A percentile compares a stretch with the other conserved stretches of the same genome.
These are phyloP conservation scores for Ganoderma lucidum DNA, from an alignment of 1,284 basidiomycete species.

Conservation along the genomic window DNA sequence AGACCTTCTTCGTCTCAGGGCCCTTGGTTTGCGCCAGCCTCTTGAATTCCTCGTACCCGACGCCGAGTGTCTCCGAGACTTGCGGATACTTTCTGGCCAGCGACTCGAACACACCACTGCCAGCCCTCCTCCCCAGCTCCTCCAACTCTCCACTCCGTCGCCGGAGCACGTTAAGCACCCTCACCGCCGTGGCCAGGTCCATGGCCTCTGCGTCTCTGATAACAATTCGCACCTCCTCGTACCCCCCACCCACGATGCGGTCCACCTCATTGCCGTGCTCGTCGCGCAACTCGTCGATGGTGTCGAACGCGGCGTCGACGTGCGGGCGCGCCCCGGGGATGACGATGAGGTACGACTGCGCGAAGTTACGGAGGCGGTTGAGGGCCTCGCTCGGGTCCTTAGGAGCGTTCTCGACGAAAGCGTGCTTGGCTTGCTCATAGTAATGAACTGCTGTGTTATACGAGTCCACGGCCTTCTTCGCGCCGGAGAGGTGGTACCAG, in stretches of 20 bases:
- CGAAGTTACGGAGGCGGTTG: conserved; percentile 47
- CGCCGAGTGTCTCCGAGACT: conserved; percentile 44
- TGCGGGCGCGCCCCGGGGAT: conserved; percentile 52
- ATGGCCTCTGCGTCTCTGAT: conserved; percentile 40
- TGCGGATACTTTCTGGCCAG: conserved; percentile 45
- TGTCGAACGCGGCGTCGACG: conserved; percentile 53
- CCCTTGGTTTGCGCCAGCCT: conserved; percentile 43
- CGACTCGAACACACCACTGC: conserved; percentile 39
- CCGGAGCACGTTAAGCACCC: conserved; percentile 42
- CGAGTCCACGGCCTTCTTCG: conserved; percentile 31
- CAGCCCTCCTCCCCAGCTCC: conserved; percentile 43
- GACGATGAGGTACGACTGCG: conserved; percentile 50
- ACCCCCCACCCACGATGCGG: conserved; percentile 48
- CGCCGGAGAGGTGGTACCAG: conserved; percentile 33
- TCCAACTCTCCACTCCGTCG: conserved; percentile 39
- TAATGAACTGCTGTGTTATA: conserved; percentile 44
- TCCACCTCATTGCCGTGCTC: conserved; percentile 53
- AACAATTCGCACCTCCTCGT: conserved; percentile 47
- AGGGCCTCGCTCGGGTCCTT: conserved; percentile 49
- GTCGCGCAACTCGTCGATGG: conserved; percentile 50
- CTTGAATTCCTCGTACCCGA: conserved; percentile 44
- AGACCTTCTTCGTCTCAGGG: conserved; percentile 47
- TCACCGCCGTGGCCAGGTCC: conserved; percentile 41
- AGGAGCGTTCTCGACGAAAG: conserved; percentile 44
- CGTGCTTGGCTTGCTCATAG: conserved; percentile 46